These are phyloP conservation scores for Volvox reticuliferus DNA, from an alignment of 139 green algal species.

Conservation along the genomic window DNA sequence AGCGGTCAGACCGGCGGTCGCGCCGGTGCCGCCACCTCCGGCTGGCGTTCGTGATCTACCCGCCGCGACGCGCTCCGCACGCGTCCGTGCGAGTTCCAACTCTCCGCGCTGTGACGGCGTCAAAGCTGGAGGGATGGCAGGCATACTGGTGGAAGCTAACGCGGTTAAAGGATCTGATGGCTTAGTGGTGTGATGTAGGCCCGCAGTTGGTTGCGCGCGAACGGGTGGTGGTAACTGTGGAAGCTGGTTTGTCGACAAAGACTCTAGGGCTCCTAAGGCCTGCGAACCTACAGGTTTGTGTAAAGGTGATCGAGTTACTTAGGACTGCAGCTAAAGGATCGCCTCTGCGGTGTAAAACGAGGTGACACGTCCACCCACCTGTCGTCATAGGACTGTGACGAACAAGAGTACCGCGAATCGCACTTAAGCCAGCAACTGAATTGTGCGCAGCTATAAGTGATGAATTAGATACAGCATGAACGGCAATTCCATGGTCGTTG, in stretches of 20 bases:
- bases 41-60: slow-evolving; percentile 19
- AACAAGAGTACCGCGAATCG: neutral
- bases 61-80: slow-evolving; percentile 59
- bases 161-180: neutral
- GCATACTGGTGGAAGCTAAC: neutral
- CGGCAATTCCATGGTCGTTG: slow-evolving; percentile 2
- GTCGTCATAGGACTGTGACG: slow-evolving; percentile 13
- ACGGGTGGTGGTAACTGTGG: neutral
- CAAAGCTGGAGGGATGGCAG: neutral
- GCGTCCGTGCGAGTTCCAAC: slow-evolving; percentile 57
- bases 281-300: neutral
- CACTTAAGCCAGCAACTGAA: neutral
- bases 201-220: neutral
- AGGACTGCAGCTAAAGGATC: too few species aligned
- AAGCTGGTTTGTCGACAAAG: neutral
- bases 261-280: neutral
- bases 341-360: neutral
- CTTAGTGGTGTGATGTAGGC: neutral
- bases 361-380: neutral
- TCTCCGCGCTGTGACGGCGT: slow-evolving; percentile 56
- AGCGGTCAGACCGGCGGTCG: neutral
- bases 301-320: neutral
- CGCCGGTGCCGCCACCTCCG: neutral
- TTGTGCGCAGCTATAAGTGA: neutral
- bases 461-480: neutral